These are phyloP conservation scores for Trametes coccinea DNA, from an alignment of 768 basidiomycete genomes.

Conservation along the genomic window DNA sequence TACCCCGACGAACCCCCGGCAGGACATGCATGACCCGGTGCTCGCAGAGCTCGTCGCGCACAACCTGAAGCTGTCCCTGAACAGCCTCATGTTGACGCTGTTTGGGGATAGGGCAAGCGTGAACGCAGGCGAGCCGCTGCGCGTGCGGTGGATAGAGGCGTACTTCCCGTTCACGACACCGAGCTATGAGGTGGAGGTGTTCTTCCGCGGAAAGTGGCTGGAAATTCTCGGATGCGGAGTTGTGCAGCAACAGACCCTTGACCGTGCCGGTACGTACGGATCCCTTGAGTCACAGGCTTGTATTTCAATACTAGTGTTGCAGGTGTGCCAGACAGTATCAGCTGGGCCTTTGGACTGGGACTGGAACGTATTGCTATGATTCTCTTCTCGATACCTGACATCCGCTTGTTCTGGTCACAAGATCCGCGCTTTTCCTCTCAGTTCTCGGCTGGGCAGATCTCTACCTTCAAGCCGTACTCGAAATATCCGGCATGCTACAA, in stretches of 20 bases:
- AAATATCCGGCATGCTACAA: constrained; percentile 92
- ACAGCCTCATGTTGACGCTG: constrained; percentile 77
- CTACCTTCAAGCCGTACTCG: constrained; percentile 86
- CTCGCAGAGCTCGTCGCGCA: constrained; percentile 73
- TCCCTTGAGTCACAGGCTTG: neutral
- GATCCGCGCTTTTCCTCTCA: constrained; percentile 88
- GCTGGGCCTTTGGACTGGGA: constrained; percentile 98
- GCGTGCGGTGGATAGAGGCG: constrained; percentile 96
- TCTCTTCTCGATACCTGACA: constrained; percentile 94
- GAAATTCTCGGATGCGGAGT: constrained; percentile 96
- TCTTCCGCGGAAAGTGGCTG: constrained; percentile 95
- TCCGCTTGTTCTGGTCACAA: constrained; percentile 94
- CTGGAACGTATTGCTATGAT: constrained; percentile 98
- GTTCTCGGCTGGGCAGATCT: constrained; percentile 75
- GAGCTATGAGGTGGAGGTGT: constrained; percentile 97
- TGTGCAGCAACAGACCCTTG: constrained; percentile 83
- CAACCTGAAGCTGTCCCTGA: constrained; percentile 89
- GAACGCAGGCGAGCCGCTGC: constrained; percentile 65
- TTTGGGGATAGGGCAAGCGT: constrained; percentile 65
- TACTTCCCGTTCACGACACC: constrained; percentile 98
- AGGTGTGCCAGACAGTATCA: constrained; percentile 83
- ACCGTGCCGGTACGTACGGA: constrained; percentile 71
- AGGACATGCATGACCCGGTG: constrained; percentile 71
- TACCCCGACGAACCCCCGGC: constrained; percentile 76
- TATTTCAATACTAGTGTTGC: neutral